Base-by-base conservation (phyloP, 495 filamentous ascomycete genomes). In the Penicillium herquei region DNA sequence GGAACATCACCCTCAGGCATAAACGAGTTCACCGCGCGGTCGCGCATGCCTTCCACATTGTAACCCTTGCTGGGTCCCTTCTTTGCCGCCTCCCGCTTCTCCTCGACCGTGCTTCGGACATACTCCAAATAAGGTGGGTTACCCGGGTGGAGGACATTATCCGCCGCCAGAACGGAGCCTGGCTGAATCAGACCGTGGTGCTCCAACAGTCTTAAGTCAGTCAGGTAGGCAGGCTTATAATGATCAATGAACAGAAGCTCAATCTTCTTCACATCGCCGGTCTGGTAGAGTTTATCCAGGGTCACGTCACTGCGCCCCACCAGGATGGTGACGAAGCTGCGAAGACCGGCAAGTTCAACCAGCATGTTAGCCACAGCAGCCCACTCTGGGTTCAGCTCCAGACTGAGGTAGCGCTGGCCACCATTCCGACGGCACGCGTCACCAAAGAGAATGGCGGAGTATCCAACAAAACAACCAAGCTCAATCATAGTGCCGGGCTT, bases 381-480 rank as follows among this genome's bases (percentile, higher is more conserved):
- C 57, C 85, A 90, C 44, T 84, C 80, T 0, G 88, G 83, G 59
- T 85, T 86, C 57, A 81, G 67, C 57, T 92, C 89, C 0, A 91
- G 71, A 63, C 83, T 86, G 59, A 78, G 83, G 64, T 88, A 91
- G 31, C 72, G 67, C 59, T 78, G 73, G 6, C 86, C 85, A 14
- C 84, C 84, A 16, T 77, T 77, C 14, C 78, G 70, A 32, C 78
- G 77, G 3, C 89, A 66, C 3, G 85, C 82, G 11, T 82, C 77
- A 31, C 81, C 86, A 59, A 91, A 91, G 6, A 89, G 72, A 48
- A 91, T 84, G 40, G 85, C 83, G 0, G 87, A 90, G 73, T 92
- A 94, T 41, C 90, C 90, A 32, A 91, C 75, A 70, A 92, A 95
- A 45, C 87, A 87, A 39, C 90, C 90, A 4, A 93, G 80, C 66